Evolutionary conservation across 805 yeast species (phyloP).

Genomic region (Zygotorulaspora florentina): DNA sequence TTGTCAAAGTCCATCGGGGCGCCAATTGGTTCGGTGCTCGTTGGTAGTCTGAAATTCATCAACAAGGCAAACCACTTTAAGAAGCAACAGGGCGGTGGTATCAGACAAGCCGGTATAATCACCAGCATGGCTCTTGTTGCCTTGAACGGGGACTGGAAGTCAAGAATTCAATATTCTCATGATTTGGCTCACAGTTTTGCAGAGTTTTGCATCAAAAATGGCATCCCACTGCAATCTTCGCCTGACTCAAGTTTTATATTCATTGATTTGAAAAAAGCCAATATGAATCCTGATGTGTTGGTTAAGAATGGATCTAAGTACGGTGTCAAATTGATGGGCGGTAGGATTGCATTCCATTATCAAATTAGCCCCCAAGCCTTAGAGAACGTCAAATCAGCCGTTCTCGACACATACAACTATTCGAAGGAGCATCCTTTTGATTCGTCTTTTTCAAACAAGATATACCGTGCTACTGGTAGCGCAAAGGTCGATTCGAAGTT

Average conservation of each 20-base stretch:
- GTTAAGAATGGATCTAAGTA: constrained; percentile 53
- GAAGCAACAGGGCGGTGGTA: constrained; percentile 91
- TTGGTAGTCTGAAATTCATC: constrained; percentile 58
- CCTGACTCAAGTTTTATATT: constrained; percentile 83
- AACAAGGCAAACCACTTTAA: constrained; percentile 76
- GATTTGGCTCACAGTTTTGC: constrained; percentile 49
- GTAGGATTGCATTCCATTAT: constrained; percentile 77
- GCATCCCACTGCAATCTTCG: constrained; percentile 64
- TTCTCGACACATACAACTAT: constrained; percentile 52
- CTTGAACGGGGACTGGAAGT: constrained; percentile 64
- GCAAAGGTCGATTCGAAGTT: constrained; percentile 27
- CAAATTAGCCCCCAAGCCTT: constrained; percentile 54
- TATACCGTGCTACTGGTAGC: constrained; percentile 40
- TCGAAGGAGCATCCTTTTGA: constrained; percentile 51
- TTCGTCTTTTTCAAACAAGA: constrained; percentile 45
- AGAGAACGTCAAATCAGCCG: constrained; percentile 52
- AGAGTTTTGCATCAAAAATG: constrained; percentile 47
- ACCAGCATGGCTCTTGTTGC: constrained; percentile 79
- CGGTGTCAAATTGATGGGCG: constrained; percentile 63
- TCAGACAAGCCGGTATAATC: constrained; percentile 82
- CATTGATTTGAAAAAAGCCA: constrained; percentile 51
- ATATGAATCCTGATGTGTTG: constrained; percentile 54
- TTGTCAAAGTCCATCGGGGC: constrained; percentile 89
- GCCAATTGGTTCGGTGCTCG: constrained; percentile 86
- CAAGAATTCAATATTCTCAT: constrained; percentile 47